Conservation (phyloP, 2,329 filamentous ascomycete genomes). For the Aulographum hederae region DNA sequence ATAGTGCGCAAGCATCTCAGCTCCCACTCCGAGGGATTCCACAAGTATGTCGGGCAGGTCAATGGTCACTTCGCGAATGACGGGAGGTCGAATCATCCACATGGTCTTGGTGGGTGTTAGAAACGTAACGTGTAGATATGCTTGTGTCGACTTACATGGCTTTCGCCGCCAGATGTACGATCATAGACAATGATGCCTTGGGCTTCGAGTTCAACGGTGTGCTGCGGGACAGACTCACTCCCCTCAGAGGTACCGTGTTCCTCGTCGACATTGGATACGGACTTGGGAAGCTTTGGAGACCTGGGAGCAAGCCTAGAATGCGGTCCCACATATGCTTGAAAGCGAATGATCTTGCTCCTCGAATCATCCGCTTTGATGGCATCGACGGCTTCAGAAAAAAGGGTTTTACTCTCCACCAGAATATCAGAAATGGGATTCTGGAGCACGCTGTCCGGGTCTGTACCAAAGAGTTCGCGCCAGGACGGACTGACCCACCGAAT, state of each 20-base stretch:
- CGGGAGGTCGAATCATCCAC: constrained; percentile 98
- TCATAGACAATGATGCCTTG: constrained; percentile 99
- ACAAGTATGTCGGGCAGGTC: constrained; percentile 80
- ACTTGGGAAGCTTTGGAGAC: neutral
- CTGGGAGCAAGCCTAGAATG: constrained; percentile 26
- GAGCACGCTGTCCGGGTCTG: constrained; percentile 50
- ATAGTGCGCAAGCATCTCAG: constrained; percentile 86
- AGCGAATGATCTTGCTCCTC: constrained; percentile 75
- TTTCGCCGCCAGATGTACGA: constrained; percentile 65
- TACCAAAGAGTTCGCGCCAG: constrained; percentile 86
- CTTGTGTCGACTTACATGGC: constrained; percentile 58
- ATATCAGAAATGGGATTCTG: constrained; percentile 67
- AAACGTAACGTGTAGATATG: constrained; percentile 1
- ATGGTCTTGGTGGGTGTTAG: constrained; percentile 51
- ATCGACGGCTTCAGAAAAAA: constrained; percentile 70
- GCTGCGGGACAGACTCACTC: constrained; percentile 14
- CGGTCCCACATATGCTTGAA: constrained; percentile 52
- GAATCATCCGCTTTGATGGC: constrained; percentile 87
- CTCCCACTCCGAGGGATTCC: constrained; percentile 83
- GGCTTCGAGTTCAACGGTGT: constrained; percentile 66
- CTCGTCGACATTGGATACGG: neutral
- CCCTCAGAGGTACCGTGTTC: no score
- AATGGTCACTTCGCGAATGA: constrained; percentile 83
- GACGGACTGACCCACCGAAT: constrained; percentile 95
- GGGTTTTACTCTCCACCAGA: constrained; percentile 51